Evolutionary conservation across 805 yeast species (phyloP), one percentile per base, ranked within the genome.

Genomic region (Candida rishiriensis): DNA sequence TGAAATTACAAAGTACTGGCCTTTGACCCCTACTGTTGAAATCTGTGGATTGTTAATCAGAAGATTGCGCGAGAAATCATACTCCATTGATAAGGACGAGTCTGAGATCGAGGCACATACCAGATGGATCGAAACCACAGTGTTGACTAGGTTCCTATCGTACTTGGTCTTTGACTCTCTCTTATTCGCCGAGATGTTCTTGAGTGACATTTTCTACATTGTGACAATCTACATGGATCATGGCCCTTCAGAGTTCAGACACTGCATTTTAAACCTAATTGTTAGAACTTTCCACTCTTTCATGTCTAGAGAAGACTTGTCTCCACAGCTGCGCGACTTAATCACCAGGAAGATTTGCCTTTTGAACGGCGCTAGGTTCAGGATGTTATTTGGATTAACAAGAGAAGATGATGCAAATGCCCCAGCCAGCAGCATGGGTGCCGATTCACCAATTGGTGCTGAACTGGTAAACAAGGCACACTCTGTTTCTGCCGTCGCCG

Each of bases 201-300:
- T 88, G 49, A 83, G 90, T 11, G 95, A 88, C 56, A 72, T 86
- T 2, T 71, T 85, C 44, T 81, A 79, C 54, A 70, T 87, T 48
- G 75, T 84, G 29, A 75, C 91, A 0, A 69, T 85, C 16, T 76
- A 75, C 60, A 75, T 78, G 60, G 81, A 76, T 55, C 64, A 68
- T 44, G 72, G 74, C 7, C 71, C 72, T 11, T 59, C 72, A 29
- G 78, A 82, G 30, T 72, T 88, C 49, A 79, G 95, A 43, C 61
- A 64, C 14, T 80, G 74, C 32, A 66, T 86, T 33, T 81, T 83
- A 52, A 79, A 78, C 47, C 61, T 87, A 36, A 61, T 83, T 15
- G 71, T 81, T 55, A 84, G 87, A 54, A 71, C 85, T 2, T 72
- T 87, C 36, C 93, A 85, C 53, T 77, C 93, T 0, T 78, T 83